Evolutionary conservation across 805 yeast genomes (phyloP).

Genomic region (Candida silvatica): DNA sequence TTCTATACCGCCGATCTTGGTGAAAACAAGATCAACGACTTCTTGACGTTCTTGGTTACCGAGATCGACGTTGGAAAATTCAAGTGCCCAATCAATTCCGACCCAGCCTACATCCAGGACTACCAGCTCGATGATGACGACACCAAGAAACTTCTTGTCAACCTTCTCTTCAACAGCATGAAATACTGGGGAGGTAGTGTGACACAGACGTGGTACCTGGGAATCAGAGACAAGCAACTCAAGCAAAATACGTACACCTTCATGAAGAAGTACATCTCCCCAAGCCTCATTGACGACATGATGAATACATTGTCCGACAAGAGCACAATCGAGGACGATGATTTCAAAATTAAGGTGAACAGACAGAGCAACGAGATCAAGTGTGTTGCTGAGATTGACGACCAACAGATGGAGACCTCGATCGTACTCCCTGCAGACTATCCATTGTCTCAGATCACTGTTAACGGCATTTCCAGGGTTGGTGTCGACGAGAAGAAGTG

Average conservation of each 20-base stretch:
- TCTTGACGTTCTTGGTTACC: slow-evolving; percentile 48
- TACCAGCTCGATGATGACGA: slow-evolving; percentile 22
- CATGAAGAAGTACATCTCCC: slow-evolving; percentile 54
- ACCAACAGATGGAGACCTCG: slow-evolving; percentile 74
- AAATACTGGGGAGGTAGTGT: slow-evolving; percentile 50
- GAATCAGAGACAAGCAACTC: slow-evolving; percentile 57
- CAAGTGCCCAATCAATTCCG: slow-evolving; percentile 11
- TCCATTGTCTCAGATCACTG: slow-evolving; percentile 69
- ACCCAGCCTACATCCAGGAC: slow-evolving; percentile 20
- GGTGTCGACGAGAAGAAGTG: slow-evolving; percentile 91
- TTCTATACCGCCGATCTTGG: slow-evolving; percentile 52
- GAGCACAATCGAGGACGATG: slow-evolving; percentile 27
- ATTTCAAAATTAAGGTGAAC: slow-evolving; percentile 54
- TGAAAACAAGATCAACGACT: slow-evolving; percentile 34
- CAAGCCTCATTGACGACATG: slow-evolving; percentile 50
- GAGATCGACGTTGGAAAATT: slow-evolving; percentile 34
- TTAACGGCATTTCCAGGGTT: slow-evolving; percentile 68
- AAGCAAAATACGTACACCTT: slow-evolving; percentile 55
- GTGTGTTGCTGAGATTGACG: slow-evolving; percentile 73
- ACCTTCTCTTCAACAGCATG: slow-evolving; percentile 43
- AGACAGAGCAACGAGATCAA: slow-evolving; percentile 57
- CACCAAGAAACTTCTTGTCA: slow-evolving; percentile 32
- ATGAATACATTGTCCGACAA: slow-evolving; percentile 28
- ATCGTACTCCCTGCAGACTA: slow-evolving; percentile 65
- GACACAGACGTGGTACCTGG: slow-evolving; percentile 62